These are phyloP conservation scores for Ophiostoma quercus DNA, from an alignment of 2,329 filamentous ascomycete genomes.

Conservation along the genomic window DNA sequence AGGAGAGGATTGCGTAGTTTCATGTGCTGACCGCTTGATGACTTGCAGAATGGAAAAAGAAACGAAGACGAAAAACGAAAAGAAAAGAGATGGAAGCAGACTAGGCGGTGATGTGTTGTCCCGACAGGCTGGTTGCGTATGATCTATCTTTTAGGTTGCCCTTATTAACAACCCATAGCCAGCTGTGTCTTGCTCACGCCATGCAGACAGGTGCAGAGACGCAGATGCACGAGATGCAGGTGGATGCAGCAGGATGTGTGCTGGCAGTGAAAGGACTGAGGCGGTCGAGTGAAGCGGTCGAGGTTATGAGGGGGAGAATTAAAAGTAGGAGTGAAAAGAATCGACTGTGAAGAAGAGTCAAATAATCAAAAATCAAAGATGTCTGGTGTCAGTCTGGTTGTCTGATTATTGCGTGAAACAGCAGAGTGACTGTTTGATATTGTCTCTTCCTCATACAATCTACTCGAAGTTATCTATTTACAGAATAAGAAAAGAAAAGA, in stretches of 20 bases:
- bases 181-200: neutral
- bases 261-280: slow-evolving; percentile 1
- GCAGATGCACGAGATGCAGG: neutral
- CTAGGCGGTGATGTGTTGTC: slow-evolving; percentile 20
- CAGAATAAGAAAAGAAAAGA: no score
- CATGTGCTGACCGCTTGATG: slow-evolving; percentile 12
- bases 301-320: neutral
- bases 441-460: neutral
- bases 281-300: neutral
- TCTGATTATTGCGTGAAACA: no score
- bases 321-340: no score
- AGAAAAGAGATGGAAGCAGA: neutral
- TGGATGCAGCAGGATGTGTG: neutral
- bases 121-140: slow-evolving; percentile 19
- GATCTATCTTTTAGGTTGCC: neutral
- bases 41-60: slow-evolving; percentile 1
- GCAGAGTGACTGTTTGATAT: neutral
- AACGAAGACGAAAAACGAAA: neutral
- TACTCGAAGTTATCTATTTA: neutral
- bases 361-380: no score
- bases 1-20: neutral
- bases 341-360: neutral
- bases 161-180: neutral
- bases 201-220: neutral
- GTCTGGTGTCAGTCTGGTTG: no score